These are phyloP conservation scores for Aspergillus ochraceoroseus DNA, from an alignment of 2,329 filamentous ascomycete species.

Conservation along the genomic window DNA sequence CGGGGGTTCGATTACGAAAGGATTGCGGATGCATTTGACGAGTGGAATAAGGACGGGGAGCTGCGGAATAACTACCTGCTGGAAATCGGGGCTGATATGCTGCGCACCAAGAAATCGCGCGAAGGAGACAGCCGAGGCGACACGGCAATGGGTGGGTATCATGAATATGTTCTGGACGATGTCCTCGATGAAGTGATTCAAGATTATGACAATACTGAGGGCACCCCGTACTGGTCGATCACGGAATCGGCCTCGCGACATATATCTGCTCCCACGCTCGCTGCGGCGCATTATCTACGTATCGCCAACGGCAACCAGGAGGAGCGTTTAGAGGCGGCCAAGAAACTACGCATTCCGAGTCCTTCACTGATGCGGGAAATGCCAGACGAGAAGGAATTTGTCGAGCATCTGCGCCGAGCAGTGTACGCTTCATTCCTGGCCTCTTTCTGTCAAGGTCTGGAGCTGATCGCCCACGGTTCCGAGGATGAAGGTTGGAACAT, in stretches of 20 bases:
- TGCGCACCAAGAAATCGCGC: slow-evolving; percentile 47
- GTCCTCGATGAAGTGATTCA: slow-evolving; percentile 68
- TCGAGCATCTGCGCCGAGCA: slow-evolving; percentile 57
- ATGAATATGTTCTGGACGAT: slow-evolving; percentile 53
- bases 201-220: slow-evolving; percentile 61
- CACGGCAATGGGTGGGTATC: slow-evolving; percentile 28
- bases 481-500: slow-evolving; percentile 55
- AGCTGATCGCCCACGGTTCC: slow-evolving; percentile 58
- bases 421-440: slow-evolving; percentile 59
- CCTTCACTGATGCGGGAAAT: slow-evolving; percentile 32
- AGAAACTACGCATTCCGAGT: slow-evolving; percentile 45
- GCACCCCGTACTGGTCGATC: slow-evolving; percentile 63
- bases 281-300: slow-evolving; percentile 58
- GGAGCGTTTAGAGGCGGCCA: slow-evolving; percentile 51
- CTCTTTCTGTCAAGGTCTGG: slow-evolving; percentile 62
- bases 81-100: slow-evolving; percentile 59
- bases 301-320: slow-evolving; percentile 59
- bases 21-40: slow-evolving; percentile 55
- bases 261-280: slow-evolving; percentile 60
- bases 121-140: slow-evolving; percentile 34
- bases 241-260: slow-evolving; percentile 59
- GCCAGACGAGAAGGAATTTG: slow-evolving; percentile 43
- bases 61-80: slow-evolving; percentile 59
- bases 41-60: slow-evolving; percentile 58
- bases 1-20: slow-evolving; percentile 57